Conservation (phyloP, 768 basidiomycete species). For the Leucogyrophana mollusca region DNA sequence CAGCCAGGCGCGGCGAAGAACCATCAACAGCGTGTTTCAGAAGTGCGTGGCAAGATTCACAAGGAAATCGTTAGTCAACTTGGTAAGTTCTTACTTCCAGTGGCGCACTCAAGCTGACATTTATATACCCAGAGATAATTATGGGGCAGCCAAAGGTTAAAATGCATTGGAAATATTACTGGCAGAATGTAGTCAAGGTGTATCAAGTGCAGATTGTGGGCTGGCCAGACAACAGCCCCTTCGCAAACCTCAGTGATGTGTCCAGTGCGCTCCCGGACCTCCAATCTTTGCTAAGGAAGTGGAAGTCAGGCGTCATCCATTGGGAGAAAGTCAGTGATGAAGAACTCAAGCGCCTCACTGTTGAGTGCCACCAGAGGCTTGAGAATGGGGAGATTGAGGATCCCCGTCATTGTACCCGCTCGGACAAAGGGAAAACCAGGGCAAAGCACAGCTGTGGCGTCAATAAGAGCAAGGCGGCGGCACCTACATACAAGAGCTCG, state of each 20-base stretch:
- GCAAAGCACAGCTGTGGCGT: too few species aligned
- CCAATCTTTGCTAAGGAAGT: not conserved
- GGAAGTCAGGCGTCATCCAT: conserved; percentile 3
- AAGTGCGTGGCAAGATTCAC: not conserved
- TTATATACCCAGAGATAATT: too few species aligned
- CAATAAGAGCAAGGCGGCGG: too few species aligned
- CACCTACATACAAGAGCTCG: too few species aligned
- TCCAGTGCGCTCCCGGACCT: conserved; percentile 6
- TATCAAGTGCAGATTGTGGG: too few species aligned
- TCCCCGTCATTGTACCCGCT: not conserved
- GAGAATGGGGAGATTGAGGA: conserved; percentile 2
- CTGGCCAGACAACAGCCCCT: conserved; percentile 4
- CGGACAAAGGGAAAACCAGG: conserved; percentile 1
- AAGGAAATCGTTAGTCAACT: not conserved
- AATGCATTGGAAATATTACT: too few species aligned
- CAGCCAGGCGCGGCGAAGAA: not conserved
- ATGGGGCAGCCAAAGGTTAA: too few species aligned
- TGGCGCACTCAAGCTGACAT: too few species aligned
- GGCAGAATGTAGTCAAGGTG: too few species aligned
- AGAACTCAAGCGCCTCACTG: not conserved
- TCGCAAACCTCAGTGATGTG: conserved; percentile 5
- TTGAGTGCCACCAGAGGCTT: not conserved
- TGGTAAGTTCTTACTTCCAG: not conserved
- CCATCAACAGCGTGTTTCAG: conserved; percentile 1
- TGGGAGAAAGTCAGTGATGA: conserved; percentile 1